Evolutionary conservation across 78 protist species (phyloP), one percentile per base, ranked within the genome.

Genomic region (Dictyostelium intermedium): DNA sequence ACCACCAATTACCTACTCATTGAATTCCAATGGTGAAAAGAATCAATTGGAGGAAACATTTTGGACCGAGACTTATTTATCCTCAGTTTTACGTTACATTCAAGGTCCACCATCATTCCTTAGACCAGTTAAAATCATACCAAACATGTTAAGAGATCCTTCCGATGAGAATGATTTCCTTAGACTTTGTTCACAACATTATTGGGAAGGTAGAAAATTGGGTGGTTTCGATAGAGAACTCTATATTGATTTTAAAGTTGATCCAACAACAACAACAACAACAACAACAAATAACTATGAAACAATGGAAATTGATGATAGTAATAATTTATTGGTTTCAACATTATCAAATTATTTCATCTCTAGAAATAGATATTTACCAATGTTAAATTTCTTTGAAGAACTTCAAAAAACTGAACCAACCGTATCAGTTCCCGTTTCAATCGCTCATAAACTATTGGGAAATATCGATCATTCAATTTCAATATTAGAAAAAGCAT

Each of bases 201-300:
- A 69, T 50, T 89, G 94, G 94, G 74, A 77, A 4, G 94, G 94
- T 14, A 89, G 94, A 70, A 89, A 80, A 69, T 47, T 89, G 56
- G 94, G 94, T 45, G 82, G 77, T 4, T 80, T 45, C 47, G 94
- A 89, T 35, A 56, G 82, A 9, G 94, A 89, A 30, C 73, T 70
- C n/a, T n/a, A 79, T 20, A 43, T 50, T 7, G 41, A 43, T 27
- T 37, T 61, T 9, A 39, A 76, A 10, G 27, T 10, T 63, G 50
- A 30, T 69, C 3, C 11, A 8, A 25, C 72, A 53, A 14, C 23
- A 53, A 14, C 63, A 53, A 50, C 66, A 56, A 5, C 72, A 61
- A 14, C 25, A 61, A 5, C 6, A 14, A 30, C 10, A 1, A 32
- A 5, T n/a, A 14, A 30, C 10, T 6, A 32, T 1, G 87, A 89